A percentile compares a stretch with the other conserved stretches of the same genome.
These are phyloP conservation scores for Podosphaera aphanis DNA, from an alignment of 2,329 filamentous ascomycete genomes.

Conservation along the genomic window DNA sequence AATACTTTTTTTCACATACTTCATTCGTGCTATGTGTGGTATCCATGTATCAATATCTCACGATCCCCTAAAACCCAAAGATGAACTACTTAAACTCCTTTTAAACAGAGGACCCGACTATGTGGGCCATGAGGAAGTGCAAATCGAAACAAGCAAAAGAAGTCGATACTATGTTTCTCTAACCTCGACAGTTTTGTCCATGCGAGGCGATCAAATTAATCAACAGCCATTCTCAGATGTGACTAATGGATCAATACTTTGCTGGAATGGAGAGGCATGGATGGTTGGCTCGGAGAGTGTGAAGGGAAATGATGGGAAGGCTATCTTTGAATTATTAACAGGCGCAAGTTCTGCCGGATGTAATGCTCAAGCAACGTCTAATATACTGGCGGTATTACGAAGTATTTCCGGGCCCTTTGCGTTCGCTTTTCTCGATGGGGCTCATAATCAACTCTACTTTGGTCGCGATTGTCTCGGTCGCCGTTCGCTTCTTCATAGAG, in stretches of 20 bases:
- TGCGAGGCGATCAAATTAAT: conserved; percentile 53
- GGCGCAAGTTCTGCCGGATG: conserved; percentile 12
- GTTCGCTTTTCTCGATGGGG: conserved; percentile 58
- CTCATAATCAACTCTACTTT: conserved; percentile 43
- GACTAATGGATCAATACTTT: conserved; percentile 41
- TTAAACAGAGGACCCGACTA: conserved; percentile 37
- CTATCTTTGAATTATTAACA: conserved; percentile 37
- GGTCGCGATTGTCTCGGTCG: conserved; percentile 73
- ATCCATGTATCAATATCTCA: conserved; percentile 29
- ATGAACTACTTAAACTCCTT: conserved; percentile 23
- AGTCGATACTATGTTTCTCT: conserved; percentile 31
- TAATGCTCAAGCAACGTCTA: conserved; percentile 4
- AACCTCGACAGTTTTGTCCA: conserved; percentile 66
- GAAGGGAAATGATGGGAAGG: conserved; percentile 55
- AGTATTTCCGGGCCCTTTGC: conserved; percentile 65
- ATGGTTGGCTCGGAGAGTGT: conserved; percentile 35
- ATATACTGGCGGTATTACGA: conserved; percentile 29
- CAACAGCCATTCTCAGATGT: conserved; percentile 47
- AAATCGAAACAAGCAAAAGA: conserved; percentile 11
- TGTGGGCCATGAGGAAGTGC: conserved; percentile 21
- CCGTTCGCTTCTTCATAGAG: conserved; percentile 48
- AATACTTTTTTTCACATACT: background rate
- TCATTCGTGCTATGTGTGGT: conserved; percentile 28
- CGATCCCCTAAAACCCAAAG: conserved; percentile 13
- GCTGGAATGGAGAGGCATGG: conserved; percentile 98